Evolutionary conservation across 2,329 filamentous ascomycete genomes (phyloP).

Genomic region (Pyricularia grisea): DNA sequence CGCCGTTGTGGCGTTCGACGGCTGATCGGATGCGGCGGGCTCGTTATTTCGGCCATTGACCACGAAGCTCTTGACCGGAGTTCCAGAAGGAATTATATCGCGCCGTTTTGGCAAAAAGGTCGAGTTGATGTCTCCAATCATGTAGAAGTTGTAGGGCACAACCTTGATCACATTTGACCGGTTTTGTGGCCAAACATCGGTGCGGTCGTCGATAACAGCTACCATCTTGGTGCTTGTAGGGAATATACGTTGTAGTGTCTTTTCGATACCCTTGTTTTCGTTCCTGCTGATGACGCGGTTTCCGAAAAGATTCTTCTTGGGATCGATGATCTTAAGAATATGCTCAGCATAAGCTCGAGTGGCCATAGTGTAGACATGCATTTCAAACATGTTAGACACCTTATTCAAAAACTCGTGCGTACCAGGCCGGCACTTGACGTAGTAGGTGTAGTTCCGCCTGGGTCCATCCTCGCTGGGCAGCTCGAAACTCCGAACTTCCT

Average conservation of each 20-base stretch:
- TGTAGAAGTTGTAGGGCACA: constrained; percentile 92
- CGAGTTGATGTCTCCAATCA: constrained; percentile 97
- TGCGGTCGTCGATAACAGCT: constrained; percentile 94
- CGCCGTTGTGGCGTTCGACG: background rate
- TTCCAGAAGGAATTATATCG: constrained; percentile 32
- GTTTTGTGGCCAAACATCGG: constrained; percentile 91
- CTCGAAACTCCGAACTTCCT: constrained; percentile 82
- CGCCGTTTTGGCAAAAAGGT: constrained; percentile 82
- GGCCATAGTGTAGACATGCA: constrained; percentile 99
- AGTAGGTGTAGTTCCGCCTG: constrained; percentile 64
- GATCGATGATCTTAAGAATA: constrained; percentile 89
- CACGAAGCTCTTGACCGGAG: background rate
- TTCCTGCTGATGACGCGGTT: constrained; percentile 94
- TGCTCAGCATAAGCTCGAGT: constrained; percentile 91
- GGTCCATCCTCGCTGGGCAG: constrained; percentile 73
- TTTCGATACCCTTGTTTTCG: constrained; percentile 90
- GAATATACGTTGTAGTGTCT: constrained; percentile 84
- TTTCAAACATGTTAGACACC: constrained; percentile 74
- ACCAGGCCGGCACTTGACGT: constrained; percentile 93
- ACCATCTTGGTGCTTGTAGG: constrained; percentile 98
- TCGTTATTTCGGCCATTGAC: background rate
- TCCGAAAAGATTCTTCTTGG: constrained; percentile 79
- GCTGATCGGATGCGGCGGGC: background rate
- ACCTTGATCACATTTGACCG: constrained; percentile 91
- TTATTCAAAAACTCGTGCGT: constrained; percentile 70